Conservation (phyloP, 2,329 filamentous ascomycete species). For the Fusarium tjaetaba region DNA sequence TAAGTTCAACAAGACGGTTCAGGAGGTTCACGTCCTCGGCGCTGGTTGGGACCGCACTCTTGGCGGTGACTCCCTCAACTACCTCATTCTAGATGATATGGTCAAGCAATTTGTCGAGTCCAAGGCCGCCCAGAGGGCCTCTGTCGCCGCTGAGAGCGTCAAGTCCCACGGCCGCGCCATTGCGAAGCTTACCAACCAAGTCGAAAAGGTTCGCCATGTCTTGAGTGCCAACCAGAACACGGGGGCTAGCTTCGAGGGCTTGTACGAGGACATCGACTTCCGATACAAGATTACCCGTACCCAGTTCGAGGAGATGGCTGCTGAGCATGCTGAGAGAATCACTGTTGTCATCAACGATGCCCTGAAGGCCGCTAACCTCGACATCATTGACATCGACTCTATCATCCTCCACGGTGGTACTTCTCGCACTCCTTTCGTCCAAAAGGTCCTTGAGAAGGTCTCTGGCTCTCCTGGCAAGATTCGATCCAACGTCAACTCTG, state of each 20-base stretch:
- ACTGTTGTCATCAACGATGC: conserved; percentile 76
- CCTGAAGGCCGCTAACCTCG: conserved; percentile 76
- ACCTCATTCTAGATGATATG: conserved; percentile 90
- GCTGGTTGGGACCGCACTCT: conserved; percentile 89
- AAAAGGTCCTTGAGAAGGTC: conserved; percentile 83
- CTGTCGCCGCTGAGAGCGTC: conserved; percentile 70
- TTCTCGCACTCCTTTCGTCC: conserved; percentile 91
- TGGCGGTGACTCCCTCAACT: conserved; percentile 89
- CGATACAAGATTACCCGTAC: conserved; percentile 85
- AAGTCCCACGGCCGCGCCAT: conserved; percentile 83
- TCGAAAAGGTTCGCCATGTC: conserved; percentile 86
- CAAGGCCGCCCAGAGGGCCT: conserved; percentile 71
- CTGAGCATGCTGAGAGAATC: conserved; percentile 74
- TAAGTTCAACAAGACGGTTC: conserved; percentile 94
- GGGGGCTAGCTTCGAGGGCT: conserved; percentile 81
- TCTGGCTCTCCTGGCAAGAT: conserved; percentile 80
- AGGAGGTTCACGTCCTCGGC: conserved; percentile 91
- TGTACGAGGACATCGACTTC: conserved; percentile 94
- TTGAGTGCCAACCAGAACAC: conserved; percentile 93
- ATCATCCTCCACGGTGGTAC: conserved; percentile 93
- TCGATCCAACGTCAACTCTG: conserved; percentile 93
- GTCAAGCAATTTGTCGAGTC: conserved; percentile 79
- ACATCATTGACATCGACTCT: conserved; percentile 81
- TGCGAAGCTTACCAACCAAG: conserved; percentile 92
- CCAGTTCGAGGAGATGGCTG: conserved; percentile 82